A percentile compares a stretch with the other conserved stretches of the same genome.
Evolutionary conservation across 2,329 filamentous ascomycete genomes (phyloP).

Genomic region (Aspergillus quadricinctus): DNA sequence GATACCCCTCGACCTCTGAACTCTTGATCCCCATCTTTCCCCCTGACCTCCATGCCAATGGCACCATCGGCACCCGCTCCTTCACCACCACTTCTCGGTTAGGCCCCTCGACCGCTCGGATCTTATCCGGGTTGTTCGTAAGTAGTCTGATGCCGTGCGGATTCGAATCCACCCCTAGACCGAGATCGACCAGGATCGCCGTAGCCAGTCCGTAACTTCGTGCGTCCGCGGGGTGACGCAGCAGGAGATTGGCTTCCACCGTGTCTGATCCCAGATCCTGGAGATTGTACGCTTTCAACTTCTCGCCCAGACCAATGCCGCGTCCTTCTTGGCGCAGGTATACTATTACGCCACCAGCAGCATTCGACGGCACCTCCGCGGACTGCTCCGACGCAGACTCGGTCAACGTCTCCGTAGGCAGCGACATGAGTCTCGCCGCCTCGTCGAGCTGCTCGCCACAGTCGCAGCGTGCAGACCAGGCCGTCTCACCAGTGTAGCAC

Average conservation of each 20-base stretch:
- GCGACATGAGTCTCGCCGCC: slow-evolving; percentile 85
- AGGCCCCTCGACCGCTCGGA: slow-evolving; percentile 87
- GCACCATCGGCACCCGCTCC: slow-evolving; percentile 92
- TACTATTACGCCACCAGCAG: slow-evolving; percentile 80
- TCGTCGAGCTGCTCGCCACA: slow-evolving; percentile 98
- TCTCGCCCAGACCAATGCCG: slow-evolving; percentile 90
- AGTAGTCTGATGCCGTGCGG: slow-evolving; percentile 63
- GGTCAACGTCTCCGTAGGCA: slow-evolving; percentile 45
- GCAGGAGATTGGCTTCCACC: slow-evolving; percentile 86
- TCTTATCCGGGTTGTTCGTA: slow-evolving; percentile 97
- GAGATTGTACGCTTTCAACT: slow-evolving; percentile 96
- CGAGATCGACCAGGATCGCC: slow-evolving; percentile 85
- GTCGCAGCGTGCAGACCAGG: slow-evolving; percentile 96
- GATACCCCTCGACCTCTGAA: slow-evolving; percentile 85
- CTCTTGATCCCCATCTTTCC: slow-evolving; percentile 76
- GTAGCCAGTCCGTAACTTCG: slow-evolving; percentile 95
- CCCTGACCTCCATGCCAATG: slow-evolving; percentile 81
- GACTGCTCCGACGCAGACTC: slow-evolving; percentile 24
- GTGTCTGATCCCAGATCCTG: slow-evolving; percentile 97
- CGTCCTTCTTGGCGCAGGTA: slow-evolving; percentile 95
- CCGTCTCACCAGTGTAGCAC: slow-evolving; percentile 97
- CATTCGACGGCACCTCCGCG: slow-evolving; percentile 43
- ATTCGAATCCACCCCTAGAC: slow-evolving; percentile 62
- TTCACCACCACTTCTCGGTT: slow-evolving; percentile 81
- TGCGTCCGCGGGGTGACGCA: slow-evolving; percentile 91